These are phyloP conservation scores for Hypoxylon sp. DNA, from an alignment of 2,329 filamentous ascomycete species.

Conservation along the genomic window DNA sequence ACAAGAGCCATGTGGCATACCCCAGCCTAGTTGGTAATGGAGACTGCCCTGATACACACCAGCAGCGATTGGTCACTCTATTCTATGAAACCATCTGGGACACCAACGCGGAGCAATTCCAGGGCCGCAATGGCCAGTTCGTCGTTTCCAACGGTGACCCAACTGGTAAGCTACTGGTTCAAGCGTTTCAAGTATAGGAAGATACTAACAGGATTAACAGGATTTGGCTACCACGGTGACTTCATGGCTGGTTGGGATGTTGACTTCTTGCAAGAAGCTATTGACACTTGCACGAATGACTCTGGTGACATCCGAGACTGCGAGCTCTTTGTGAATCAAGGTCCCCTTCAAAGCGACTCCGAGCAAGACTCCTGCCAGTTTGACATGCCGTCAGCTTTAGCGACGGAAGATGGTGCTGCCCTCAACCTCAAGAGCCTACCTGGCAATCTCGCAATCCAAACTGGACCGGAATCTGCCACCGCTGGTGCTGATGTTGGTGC, in stretches of 20 bases:
- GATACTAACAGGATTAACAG: conserved; percentile 49
- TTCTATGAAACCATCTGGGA: conserved; percentile 89
- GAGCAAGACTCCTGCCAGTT: conserved; percentile 69
- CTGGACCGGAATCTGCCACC: conserved; percentile 42
- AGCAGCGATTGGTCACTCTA: conserved; percentile 74
- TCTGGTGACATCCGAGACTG: conserved; percentile 79
- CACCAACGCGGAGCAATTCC: conserved; percentile 66
- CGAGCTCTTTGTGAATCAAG: conserved; percentile 67
- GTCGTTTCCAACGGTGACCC: conserved; percentile 81
- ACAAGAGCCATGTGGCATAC: conserved; percentile 77
- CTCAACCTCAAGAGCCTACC: conserved; percentile 65
- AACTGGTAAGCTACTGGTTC: conserved; percentile 61
- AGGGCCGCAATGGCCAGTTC: conserved; percentile 71
- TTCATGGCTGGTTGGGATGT: conserved; percentile 82
- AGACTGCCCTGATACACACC: conserved; percentile 74
- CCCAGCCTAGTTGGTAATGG: conserved; percentile 80
- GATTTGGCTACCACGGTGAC: conserved; percentile 80
- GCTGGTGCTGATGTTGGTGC: conserved; percentile 31
- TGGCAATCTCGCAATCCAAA: conserved; percentile 64
- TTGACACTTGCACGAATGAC: conserved; percentile 76
- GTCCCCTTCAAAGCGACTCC: conserved; percentile 64
- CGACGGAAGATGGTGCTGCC: conserved; percentile 60
- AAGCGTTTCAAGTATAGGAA: background rate
- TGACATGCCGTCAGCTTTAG: conserved; percentile 62
- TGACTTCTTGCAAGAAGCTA: conserved; percentile 73